Evolutionary conservation across 768 basidiomycete genomes (phyloP), one percentile per base, ranked within the genome.

Genomic region (Boletellus ananiceps): DNA sequence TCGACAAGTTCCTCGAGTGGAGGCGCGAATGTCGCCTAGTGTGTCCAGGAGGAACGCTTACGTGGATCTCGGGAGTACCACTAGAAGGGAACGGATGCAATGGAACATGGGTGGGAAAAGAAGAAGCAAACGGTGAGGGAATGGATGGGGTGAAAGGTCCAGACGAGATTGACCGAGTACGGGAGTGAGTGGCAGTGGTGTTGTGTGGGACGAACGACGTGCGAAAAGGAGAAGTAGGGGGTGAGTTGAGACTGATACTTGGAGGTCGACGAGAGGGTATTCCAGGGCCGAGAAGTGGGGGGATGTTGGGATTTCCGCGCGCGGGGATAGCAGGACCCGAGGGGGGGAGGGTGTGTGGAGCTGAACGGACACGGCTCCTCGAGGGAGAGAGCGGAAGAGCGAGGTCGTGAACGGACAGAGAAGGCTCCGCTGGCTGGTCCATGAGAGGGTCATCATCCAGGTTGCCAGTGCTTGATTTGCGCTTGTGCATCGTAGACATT

Each of bases 1-100:
- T 74, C 1, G 92, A 94, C 3, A 96, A 73, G 60, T 97, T 97
- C 40, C 93, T 82, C 0, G 93, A 93, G 62, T 96, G 93, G 15
- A 95, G 73, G 2, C 90, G 79, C 4, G 80, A 69, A 66, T 93
- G 90, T 38, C 75, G 58, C 39, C 74, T 62, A n/a, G 47, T 64
- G 8, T 69, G 67, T 18, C 62, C 51, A 19, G 64, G 66, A 1
- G 57, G 61, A 14, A 51, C 34, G n/a, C 18, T 41, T 12, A 52
- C 51, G 13, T 56, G 44, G 13, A 57, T 25, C 23, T 64, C 64
- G 15, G 64, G 62, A 15, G 45, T 14, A 42, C 51, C 53, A 12
- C 15, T 13, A 19, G 58, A 60, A 40, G 64, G 66, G 41, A 62
- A 64, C 1, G 52, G 56, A 44, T 58, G 56, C 1, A 65, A 44